Conservation (phyloP, 306 rosid species). For the Dicorynia guianensis region DNA sequence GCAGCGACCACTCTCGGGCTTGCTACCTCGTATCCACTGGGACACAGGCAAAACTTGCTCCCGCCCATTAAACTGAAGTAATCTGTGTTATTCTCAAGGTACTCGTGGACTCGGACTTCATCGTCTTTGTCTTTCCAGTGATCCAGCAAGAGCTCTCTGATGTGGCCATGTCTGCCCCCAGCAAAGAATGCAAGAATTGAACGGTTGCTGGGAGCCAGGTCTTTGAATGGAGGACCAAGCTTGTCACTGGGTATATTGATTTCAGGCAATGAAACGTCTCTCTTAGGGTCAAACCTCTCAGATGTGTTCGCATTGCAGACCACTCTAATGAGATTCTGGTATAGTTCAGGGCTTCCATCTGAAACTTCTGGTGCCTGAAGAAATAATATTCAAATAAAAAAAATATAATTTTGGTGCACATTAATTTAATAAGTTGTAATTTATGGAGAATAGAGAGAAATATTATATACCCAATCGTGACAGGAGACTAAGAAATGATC, state of each 20-base stretch:
- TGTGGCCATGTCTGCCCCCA: slow-evolving; percentile 29
- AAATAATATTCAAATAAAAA: too few species aligned
- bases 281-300: slow-evolving; percentile 31
- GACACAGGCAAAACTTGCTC: slow-evolving; percentile 58
- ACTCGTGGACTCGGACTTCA: slow-evolving; percentile 31
- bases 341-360: slow-evolving; percentile 8
- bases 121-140: slow-evolving; percentile 35
- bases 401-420: too few species aligned
- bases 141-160: slow-evolving; percentile 12
- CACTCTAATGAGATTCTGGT: slow-evolving; percentile 33
- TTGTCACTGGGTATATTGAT: neutral
- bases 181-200: slow-evolving; percentile 42
- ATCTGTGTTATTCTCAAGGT: slow-evolving; percentile 19
- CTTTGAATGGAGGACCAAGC: neutral
- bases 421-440: too few species aligned
- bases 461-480: slow-evolving; percentile 68
- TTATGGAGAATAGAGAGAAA: too few species aligned
- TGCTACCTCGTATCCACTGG: slow-evolving; percentile 64
- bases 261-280: slow-evolving; percentile 44
- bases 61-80: slow-evolving; percentile 29
- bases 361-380: slow-evolving; percentile 44
- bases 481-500: slow-evolving; percentile 68
- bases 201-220: slow-evolving; percentile 6
- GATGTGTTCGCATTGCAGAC: slow-evolving; percentile 44
- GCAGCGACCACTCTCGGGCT: slow-evolving; percentile 63